Evolutionary conservation across 495 filamentous ascomycete species (phyloP).

Genomic region (Podospora tetraspora): DNA sequence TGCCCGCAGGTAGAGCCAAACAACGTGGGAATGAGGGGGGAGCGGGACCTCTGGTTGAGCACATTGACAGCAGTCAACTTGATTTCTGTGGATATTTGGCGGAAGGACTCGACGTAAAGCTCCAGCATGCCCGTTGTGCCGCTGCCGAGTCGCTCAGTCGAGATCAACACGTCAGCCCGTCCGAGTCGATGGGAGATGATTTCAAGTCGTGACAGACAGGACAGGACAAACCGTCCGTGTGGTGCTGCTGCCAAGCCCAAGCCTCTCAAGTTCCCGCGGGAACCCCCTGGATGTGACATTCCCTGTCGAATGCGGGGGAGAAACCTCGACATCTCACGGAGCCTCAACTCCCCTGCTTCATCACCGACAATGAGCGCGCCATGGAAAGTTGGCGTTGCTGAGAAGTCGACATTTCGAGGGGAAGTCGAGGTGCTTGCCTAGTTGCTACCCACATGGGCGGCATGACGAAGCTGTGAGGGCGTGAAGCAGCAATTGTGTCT

Average conservation of each 20-base stretch:
- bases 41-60: background rate
- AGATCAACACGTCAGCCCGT: conserved; percentile 22
- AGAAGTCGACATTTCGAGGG: background rate
- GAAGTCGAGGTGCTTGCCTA: background rate
- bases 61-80: background rate
- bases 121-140: background rate
- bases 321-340: conserved; percentile 15
- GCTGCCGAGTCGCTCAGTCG: conserved; percentile 8
- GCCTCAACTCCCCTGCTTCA: conserved; percentile 19
- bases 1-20: background rate
- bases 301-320: conserved; percentile 6
- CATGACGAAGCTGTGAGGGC: conserved; percentile 1
- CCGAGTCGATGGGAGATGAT: conserved; percentile 5
- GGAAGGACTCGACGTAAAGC: no score
- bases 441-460: background rate
- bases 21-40: background rate
- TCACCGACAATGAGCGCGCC: background rate
- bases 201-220: background rate
- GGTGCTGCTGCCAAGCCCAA: background rate
- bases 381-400: background rate
- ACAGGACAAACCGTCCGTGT: background rate
- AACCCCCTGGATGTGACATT: background rate
- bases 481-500: conserved; percentile 16
- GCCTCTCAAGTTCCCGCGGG: background rate
- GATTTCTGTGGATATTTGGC: background rate